Conservation (phyloP, 2,329 filamentous ascomycete genomes). For the Sporothrix mexicana region DNA sequence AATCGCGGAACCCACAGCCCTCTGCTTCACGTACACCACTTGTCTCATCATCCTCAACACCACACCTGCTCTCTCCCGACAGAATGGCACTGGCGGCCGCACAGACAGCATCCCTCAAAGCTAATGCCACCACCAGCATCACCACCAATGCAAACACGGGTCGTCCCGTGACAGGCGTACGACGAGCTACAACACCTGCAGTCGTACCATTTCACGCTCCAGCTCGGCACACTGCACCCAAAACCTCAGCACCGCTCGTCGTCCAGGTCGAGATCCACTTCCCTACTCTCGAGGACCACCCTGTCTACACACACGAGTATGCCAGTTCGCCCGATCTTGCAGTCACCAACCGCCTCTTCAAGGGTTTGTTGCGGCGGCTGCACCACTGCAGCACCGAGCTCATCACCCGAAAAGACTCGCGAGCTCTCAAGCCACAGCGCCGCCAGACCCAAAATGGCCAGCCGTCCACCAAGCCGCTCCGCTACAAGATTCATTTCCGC, state of each 20-base stretch:
- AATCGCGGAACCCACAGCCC: background rate
- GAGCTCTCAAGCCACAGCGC: constrained; percentile 50
- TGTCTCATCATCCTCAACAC: background rate
- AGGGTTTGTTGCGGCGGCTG: constrained; percentile 56
- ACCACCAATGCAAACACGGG: constrained; percentile 22
- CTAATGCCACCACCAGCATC: constrained; percentile 13
- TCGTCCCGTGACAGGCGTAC: background rate
- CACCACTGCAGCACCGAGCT: constrained; percentile 60
- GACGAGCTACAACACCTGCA: background rate
- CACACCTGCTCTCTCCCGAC: background rate
- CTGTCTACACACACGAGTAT: constrained; percentile 52
- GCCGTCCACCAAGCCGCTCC: constrained; percentile 50
- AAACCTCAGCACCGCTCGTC: constrained; percentile 28
- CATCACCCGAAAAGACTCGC: constrained; percentile 58
- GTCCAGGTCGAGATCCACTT: constrained; percentile 38
- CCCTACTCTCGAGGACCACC: constrained; percentile 24
- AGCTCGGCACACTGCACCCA: background rate
- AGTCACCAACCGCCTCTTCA: constrained; percentile 55
- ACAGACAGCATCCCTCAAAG: constrained; percentile 27
- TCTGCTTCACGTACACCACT: background rate
- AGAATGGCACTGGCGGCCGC: constrained; percentile 30
- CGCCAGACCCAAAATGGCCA: constrained; percentile 33
- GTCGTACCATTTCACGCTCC: background rate
- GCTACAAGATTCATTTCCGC: constrained; percentile 57
- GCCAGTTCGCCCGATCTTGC: constrained; percentile 52